These are phyloP conservation scores for Aurinia saxatilis DNA, from an alignment of 345 rosid genomes.

Conservation along the genomic window DNA sequence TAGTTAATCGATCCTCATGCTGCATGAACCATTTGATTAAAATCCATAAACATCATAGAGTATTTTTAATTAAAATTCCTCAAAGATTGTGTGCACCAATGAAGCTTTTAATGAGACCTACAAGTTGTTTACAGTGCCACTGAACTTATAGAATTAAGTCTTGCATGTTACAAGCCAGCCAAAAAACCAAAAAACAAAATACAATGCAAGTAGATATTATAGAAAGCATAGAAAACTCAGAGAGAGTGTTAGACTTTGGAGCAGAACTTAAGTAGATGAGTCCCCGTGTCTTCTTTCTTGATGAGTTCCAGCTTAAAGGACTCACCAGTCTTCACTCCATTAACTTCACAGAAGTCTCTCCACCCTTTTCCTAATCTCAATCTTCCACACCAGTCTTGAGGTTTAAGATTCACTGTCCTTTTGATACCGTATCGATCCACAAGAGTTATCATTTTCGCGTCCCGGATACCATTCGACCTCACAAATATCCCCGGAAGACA, in stretches of 20 bases:
- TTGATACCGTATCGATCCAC: background rate
- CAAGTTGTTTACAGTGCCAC: no score
- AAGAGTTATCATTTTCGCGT: background rate
- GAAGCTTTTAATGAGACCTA: no score
- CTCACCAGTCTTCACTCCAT: background rate
- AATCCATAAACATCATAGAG: no score
- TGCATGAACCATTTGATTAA: no score
- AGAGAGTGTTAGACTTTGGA: background rate
- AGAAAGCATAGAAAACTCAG: background rate
- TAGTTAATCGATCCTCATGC: no score
- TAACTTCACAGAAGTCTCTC: conserved; percentile 12
- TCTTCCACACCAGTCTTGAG: background rate
- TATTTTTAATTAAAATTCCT: no score
- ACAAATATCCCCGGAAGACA: background rate
- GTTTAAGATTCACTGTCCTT: background rate
- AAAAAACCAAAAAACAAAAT: background rate
- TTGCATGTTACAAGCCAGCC: background rate
- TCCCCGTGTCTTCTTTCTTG: background rate
- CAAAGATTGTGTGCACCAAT: no score
- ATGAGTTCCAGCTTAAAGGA: conserved; percentile 12
- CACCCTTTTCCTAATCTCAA: conserved; percentile 14
- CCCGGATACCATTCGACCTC: background rate
- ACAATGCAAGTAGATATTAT: background rate
- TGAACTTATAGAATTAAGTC: background rate
- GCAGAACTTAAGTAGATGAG: conserved; percentile 9